A percentile compares a stretch with the other conserved stretches of the same genome.
Evolutionary conservation across 2,329 filamentous ascomycete genomes (phyloP).

Genomic region (Aspergillus carbonarius): DNA sequence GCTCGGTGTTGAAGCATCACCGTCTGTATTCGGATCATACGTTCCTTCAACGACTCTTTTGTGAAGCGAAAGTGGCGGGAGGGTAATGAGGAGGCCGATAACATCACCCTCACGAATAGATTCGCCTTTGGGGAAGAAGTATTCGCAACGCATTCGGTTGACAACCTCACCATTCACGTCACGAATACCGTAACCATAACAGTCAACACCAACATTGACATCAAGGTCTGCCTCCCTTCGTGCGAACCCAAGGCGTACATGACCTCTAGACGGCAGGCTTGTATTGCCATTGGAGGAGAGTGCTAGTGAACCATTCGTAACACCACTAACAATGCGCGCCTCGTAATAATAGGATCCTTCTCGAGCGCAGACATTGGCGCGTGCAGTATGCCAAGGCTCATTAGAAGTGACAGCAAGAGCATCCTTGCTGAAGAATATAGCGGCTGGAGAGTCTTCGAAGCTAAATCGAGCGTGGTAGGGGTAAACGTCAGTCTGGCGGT

Average conservation of each 20-base stretch:
- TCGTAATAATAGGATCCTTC: constrained; percentile 95
- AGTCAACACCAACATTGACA: constrained; percentile 76
- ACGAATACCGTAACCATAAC: constrained; percentile 90
- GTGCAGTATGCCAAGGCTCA: constrained; percentile 87
- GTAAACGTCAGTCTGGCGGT: constrained; percentile 80
- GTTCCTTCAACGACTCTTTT: constrained; percentile 82
- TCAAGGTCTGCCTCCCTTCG: constrained; percentile 48
- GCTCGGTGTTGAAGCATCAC: constrained; percentile 22
- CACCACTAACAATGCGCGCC: constrained; percentile 78
- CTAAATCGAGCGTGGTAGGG: constrained; percentile 83
- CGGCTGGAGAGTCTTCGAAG: constrained; percentile 85
- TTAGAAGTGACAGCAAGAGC: constrained; percentile 80
- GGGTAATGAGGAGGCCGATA: constrained; percentile 86
- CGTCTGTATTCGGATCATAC: constrained; percentile 82
- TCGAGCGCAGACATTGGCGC: constrained; percentile 84
- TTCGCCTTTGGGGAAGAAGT: constrained; percentile 77
- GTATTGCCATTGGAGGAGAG: constrained; percentile 22
- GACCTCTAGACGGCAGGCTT: constrained; percentile 34
- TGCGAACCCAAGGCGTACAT: constrained; percentile 51
- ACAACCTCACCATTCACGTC: constrained; percentile 90
- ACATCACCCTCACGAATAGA: constrained; percentile 87
- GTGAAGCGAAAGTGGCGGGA: constrained; percentile 82
- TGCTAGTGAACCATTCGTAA: constrained; percentile 30
- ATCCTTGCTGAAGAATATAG: constrained; percentile 76
- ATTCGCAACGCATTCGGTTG: constrained; percentile 88